Base-by-base conservation (phyloP, 768 basidiomycete genomes). In the Russula virescens region DNA sequence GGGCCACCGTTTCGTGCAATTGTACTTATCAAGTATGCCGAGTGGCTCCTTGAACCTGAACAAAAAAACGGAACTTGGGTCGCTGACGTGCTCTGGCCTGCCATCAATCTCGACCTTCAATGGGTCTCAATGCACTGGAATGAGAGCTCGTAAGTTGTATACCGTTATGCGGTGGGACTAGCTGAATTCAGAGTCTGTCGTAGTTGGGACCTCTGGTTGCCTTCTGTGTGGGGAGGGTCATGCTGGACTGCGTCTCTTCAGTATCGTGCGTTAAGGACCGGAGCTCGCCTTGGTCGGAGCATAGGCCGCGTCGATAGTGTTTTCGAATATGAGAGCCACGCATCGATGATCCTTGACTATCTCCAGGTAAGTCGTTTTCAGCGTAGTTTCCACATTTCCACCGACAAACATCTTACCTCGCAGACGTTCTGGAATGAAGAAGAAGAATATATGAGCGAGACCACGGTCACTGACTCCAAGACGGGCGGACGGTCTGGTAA, bases 161-260 rank as follows among this genome's bases (percentile, higher is more conserved):
- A 26, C 6, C 21, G 6, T n/a, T 21, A 7, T 14, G 1, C 35
- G 10, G 11, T 26, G 5, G 11, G 25, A 26, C n/a, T 46, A 3
- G 25, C 10, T 13, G 10, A 35, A 61, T 25, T 19, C 11, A 8
- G 2, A 8, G n/a, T 21, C 10, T 23, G 23, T 55, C 45, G 1
- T 62, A 63, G 62, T 48, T 63, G 51, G 50, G 63, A 64, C 42
- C 47, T 55, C 13, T 60, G 58, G 63, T 64, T 52, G 58, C 58
- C 52, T 2, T 46, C 63, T 26, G 53, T 55, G 14, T 60, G 58
- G 52, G 58, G 52, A 8, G 63, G 59, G n/a, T 64, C 60, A 10
- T 61, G 51, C 38, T 61, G 63, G 60, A 52, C 60, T n/a, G 63
- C 54, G 16, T 55, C 63, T 0, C 54, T 64, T 18, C 60, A 64